phyloP scores from a whole-genome alignment of 768 basidiomycete genomes.

The Boletales sp. region DNA sequence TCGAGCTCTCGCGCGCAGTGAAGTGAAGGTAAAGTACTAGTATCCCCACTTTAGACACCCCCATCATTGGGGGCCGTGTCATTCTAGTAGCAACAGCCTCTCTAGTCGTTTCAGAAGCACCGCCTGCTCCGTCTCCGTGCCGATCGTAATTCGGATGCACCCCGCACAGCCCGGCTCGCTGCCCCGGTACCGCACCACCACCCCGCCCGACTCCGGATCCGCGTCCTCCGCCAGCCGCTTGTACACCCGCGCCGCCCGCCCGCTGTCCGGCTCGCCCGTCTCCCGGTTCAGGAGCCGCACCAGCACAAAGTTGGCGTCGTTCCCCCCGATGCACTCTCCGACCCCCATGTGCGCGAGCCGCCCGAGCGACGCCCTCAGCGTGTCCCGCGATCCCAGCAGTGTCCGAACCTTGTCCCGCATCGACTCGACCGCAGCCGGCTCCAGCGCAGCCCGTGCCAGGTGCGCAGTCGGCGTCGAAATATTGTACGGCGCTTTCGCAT shows the following conservation, averaged over 20 bases:
- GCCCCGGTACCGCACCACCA: slow-evolving; percentile 91
- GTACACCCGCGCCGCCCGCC: slow-evolving; percentile 64
- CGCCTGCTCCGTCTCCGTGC: slow-evolving; percentile 76
- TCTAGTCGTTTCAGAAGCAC: slow-evolving; percentile 52
- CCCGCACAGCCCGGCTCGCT: slow-evolving; percentile 81
- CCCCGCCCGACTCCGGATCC: too few species aligned
- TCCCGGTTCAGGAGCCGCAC: slow-evolving; percentile 62
- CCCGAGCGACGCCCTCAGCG: slow-evolving; percentile 49
- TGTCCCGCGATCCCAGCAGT: slow-evolving; percentile 55
- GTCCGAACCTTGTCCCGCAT: slow-evolving; percentile 67
- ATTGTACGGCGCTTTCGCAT: slow-evolving; percentile 98
- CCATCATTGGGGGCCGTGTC: slow-evolving; percentile 5
- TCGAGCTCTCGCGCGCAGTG: too few species aligned
- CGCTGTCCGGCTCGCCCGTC: slow-evolving; percentile 47
- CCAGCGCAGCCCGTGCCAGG: slow-evolving; percentile 76
- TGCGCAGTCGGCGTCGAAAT: slow-evolving; percentile 86
- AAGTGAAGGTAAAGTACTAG: too few species aligned
- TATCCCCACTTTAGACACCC: not conserved
- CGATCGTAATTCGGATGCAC: slow-evolving; percentile 87
- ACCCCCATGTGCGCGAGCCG: slow-evolving; percentile 50
- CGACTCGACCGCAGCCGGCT: slow-evolving; percentile 51
- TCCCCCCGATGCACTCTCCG: slow-evolving; percentile 70
- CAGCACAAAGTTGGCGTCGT: slow-evolving; percentile 88
- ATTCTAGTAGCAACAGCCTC: slow-evolving; percentile 36
- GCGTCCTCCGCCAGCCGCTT: slow-evolving; percentile 80